Evolutionary conservation across 2,329 filamentous ascomycete species (phyloP).

Genomic region (Penicillium expansum): DNA sequence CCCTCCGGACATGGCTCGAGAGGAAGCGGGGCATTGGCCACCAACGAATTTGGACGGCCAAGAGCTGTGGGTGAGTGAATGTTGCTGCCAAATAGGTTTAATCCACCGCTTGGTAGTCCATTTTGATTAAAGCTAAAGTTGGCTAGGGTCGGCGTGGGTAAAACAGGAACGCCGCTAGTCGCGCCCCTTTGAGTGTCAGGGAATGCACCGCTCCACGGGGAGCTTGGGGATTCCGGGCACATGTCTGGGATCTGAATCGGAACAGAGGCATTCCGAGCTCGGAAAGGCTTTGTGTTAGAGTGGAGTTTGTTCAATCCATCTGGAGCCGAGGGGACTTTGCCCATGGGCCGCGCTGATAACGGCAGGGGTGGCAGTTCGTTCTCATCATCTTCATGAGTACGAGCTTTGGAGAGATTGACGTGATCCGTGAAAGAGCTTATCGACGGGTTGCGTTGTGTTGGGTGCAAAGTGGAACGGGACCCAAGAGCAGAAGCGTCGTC

Average conservation of each 20-base stretch:
- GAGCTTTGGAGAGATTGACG: constrained; percentile 42
- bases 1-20: constrained; percentile 91
- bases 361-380: constrained; percentile 31
- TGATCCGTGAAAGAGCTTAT: constrained; percentile 39
- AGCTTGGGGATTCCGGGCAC: constrained; percentile 68
- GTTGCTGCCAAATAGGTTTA: constrained; percentile 80
- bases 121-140: constrained; percentile 57
- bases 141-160: constrained; percentile 71
- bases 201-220: constrained; percentile 69
- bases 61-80: constrained; percentile 67
- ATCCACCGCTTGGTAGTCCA: constrained; percentile 61
- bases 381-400: constrained; percentile 46
- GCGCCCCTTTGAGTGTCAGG: constrained; percentile 47
- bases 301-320: constrained; percentile 62
- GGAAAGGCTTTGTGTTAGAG: constrained; percentile 69
- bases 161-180: constrained; percentile 55
- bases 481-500: constrained; percentile 25
- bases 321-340: constrained; percentile 41
- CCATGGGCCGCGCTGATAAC: constrained; percentile 36
- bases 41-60: constrained; percentile 63
- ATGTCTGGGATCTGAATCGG: constrained; percentile 58
- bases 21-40: constrained; percentile 66
- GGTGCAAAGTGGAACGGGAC: constrained; percentile 20
- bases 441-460: constrained; percentile 33
- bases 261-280: constrained; percentile 69